phyloP scores from a whole-genome alignment of 1,284 basidiomycete genomes.

The Papiliotrema flavescens region DNA sequence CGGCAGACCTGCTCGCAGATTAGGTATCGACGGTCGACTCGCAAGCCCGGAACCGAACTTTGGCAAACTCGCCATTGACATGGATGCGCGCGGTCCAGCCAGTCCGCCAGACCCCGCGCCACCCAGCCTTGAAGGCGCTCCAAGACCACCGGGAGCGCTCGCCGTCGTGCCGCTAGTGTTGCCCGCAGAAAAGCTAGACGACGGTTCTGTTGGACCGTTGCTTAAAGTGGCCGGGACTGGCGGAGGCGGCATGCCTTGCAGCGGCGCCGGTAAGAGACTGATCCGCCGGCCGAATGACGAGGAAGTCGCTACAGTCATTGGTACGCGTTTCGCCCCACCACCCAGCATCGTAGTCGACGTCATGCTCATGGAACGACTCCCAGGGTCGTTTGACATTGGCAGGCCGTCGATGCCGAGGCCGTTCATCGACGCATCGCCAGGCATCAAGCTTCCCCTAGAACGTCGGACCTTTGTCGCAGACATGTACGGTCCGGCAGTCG shows the following conservation, averaged over 20 bases:
- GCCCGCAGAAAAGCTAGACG: too few species aligned
- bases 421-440: background rate
- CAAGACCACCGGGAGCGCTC: too few species aligned
- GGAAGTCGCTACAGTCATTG: too few species aligned
- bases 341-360: background rate
- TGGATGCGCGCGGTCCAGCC: conserved; percentile 1
- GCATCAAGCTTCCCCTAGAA: background rate
- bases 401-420: background rate
- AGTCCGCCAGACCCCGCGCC: background rate
- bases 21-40: background rate
- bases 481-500: background rate
- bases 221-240: background rate
- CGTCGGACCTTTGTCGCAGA: background rate
- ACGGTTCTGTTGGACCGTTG: background rate
- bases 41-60: background rate
- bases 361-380: background rate
- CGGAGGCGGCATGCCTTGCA: background rate
- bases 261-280: background rate
- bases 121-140: background rate
- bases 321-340: background rate
- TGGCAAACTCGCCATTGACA: background rate
- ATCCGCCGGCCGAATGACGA: background rate
- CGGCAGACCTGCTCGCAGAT: background rate
- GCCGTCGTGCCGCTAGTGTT: background rate
- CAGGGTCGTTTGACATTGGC: background rate